These are phyloP conservation scores for Flaveria trinervia DNA, from an alignment of 129 eudicot species.

Conservation along the genomic window DNA sequence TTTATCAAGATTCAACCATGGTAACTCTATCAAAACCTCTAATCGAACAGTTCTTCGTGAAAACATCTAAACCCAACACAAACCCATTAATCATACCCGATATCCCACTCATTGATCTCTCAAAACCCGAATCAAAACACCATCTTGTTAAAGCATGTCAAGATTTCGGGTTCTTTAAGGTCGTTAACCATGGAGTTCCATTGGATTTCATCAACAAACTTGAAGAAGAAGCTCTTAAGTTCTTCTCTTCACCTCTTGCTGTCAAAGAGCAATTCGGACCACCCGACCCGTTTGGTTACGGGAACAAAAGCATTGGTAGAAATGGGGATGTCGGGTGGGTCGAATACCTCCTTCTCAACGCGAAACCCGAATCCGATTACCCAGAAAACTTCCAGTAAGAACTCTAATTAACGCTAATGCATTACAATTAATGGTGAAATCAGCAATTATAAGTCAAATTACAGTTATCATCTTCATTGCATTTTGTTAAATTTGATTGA, in stretches of 20 bases:
- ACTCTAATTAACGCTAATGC: background rate
- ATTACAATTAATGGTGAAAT: no score
- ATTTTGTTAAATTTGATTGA: background rate
- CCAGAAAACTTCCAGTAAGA: constrained; percentile 61
- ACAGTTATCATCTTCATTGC: background rate
- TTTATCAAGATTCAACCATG: constrained; percentile 39
- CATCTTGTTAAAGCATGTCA: constrained; percentile 73
- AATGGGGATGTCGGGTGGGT: constrained; percentile 87
- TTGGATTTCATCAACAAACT: constrained; percentile 46
- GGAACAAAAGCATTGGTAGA: constrained; percentile 66
- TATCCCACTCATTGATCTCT: constrained; percentile 76
- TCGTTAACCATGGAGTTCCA: constrained; percentile 72
- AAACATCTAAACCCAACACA: constrained; percentile 38
- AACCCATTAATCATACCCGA: constrained; percentile 47
- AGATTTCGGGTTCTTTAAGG: constrained; percentile 82
- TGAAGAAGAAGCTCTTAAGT: constrained; percentile 63
- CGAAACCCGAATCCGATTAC: constrained; percentile 46
- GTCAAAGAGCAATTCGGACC: constrained; percentile 63
- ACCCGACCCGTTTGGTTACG: constrained; percentile 76
- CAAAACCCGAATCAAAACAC: constrained; percentile 64
- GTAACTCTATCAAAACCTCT: constrained; percentile 59
- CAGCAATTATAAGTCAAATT: no score
- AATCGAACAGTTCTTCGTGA: constrained; percentile 47
- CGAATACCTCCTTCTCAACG: constrained; percentile 71
- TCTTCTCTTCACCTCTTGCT: constrained; percentile 60